Evolutionary conservation across 2,329 filamentous ascomycete genomes (phyloP), one percentile per base, ranked within the genome.

Genomic region (Ophiostoma piceae): DNA sequence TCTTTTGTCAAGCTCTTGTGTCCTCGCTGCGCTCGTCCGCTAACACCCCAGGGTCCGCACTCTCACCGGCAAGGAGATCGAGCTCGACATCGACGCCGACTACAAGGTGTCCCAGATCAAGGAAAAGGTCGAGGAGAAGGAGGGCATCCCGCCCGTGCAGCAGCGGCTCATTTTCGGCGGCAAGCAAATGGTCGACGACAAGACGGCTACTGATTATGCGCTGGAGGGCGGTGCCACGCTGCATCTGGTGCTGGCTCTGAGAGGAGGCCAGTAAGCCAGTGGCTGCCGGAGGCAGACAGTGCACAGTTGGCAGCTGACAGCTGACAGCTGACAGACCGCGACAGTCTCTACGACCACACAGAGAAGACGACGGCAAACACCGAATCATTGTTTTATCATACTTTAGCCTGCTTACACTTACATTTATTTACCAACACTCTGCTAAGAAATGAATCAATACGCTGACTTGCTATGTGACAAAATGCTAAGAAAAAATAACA

Each of bases 141-240:
- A 98, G 79, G 95, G 95, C 70, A 99, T 99, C 76, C 94, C 95
- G 62, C 95, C 95, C 0, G 93, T 95, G 22, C 95, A 99, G 82
- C 95, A 99, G 82, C 90, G 95, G 71, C 84, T 99, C 74, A 99
- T 99, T 77, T 97, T 90, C 78, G 93, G 94, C 69, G 95, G 95
- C 77, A 99, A 99, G 84, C 95, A 99, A 80, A 97, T 99, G 95
- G 88, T 89, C 78, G 95, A 99, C 78, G 94, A 98, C 76, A 97
- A 97, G 82, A 94, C 92, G 12, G 94, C 95, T 7, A 83, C 85
- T 69, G 94, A 98, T 76, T 98, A 98, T 80, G 88, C 87, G 74
- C 91, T 99, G 73, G 91, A 95, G 79, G 92, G 92, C 69, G 95
- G 95, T 71, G 92, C 93, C 73, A 99, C 94, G 47, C 85, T 99